Evolutionary conservation across 352 stramenopile species (phyloP).

Genomic region (Lagenidium sp.): DNA sequence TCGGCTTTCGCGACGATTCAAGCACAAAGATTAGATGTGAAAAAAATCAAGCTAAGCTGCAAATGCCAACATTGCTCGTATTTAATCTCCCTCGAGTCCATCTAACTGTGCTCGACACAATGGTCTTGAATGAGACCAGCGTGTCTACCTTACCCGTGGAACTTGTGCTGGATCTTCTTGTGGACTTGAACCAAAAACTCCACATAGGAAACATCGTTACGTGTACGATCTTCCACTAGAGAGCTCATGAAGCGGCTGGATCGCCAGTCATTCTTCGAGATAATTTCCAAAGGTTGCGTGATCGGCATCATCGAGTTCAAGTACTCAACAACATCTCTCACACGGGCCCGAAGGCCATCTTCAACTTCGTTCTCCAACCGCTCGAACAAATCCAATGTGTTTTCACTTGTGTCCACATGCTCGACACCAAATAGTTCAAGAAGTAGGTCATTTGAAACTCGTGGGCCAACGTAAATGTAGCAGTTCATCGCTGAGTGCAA

Average conservation of each 20-base stretch:
- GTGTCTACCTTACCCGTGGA: conserved; percentile 61
- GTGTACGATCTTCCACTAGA: conserved; percentile 80
- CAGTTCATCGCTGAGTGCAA: conserved; percentile 82
- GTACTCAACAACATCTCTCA: conserved; percentile 68
- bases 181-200: conserved; percentile 87
- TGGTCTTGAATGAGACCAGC: too few species aligned
- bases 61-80: too few species aligned
- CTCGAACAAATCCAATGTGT: conserved; percentile 61
- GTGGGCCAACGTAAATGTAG: conserved; percentile 84
- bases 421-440: conserved; percentile 79
- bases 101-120: too few species aligned
- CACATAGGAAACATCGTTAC: conserved; percentile 84
- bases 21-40: too few species aligned
- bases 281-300: conserved; percentile 73
- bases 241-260: conserved; percentile 78
- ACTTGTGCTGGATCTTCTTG: conserved; percentile 90
- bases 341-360: conserved; percentile 45
- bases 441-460: conserved; percentile 54
- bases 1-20: too few species aligned
- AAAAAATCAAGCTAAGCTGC: too few species aligned
- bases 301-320: conserved; percentile 79
- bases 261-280: conserved; percentile 81
- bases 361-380: conserved; percentile 40
- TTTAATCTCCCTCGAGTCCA: too few species aligned
- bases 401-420: conserved; percentile 68